Evolutionary conservation across 2,329 filamentous ascomycete genomes (phyloP).

Genomic region (Keithomyces neogunnii): DNA sequence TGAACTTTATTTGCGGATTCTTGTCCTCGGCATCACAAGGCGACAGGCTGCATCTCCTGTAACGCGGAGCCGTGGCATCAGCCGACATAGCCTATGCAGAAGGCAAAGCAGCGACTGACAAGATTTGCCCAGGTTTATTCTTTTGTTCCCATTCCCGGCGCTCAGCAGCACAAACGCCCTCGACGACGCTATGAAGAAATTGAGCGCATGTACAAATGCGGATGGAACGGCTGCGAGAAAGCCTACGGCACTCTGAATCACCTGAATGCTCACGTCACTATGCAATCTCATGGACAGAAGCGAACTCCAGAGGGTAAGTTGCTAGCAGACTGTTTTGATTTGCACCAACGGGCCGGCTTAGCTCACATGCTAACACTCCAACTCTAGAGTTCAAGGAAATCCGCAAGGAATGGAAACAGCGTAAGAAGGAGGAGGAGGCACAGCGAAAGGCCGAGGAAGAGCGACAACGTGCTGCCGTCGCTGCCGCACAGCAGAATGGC

Average conservation of each 20-base stretch:
- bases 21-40: neutral
- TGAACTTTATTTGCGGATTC: neutral
- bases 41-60: neutral
- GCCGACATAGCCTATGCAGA: neutral
- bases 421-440: constrained; percentile 97
- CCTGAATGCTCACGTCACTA: constrained; percentile 94
- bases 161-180: constrained; percentile 94
- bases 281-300: constrained; percentile 95
- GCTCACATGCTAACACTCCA: neutral
- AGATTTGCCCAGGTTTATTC: constrained; percentile 71
- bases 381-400: constrained; percentile 92
- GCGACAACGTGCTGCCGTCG: constrained; percentile 46
- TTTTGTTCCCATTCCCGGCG: constrained; percentile 93
- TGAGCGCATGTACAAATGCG: constrained; percentile 99
- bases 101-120: constrained; percentile 1
- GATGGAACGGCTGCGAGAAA: constrained; percentile 97
- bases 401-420: constrained; percentile 96
- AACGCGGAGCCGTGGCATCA: neutral
- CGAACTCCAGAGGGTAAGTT: constrained; percentile 89
- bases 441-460: constrained; percentile 87
- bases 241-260: constrained; percentile 97
- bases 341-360: neutral
- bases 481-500: constrained; percentile 31
- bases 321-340: no score
- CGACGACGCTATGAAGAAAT: constrained; percentile 94